phyloP scores from a whole-genome alignment of 176 grass and related monocot genomes.

The Ensete glaucum region DNA sequence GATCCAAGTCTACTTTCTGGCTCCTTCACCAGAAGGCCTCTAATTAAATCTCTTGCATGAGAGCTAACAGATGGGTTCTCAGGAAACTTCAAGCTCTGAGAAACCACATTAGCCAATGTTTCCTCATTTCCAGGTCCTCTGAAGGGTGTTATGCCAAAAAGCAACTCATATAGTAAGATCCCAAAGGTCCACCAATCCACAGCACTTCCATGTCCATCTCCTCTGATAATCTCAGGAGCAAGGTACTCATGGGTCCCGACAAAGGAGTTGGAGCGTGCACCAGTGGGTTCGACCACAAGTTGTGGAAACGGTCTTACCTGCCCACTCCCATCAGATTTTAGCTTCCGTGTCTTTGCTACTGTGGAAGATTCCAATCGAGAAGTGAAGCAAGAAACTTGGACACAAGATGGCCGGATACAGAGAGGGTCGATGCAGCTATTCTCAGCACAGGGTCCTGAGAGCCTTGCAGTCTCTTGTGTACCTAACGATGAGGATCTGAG shows the following conservation, averaged over 20 bases:
- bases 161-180: constrained; percentile 12
- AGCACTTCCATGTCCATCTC: constrained; percentile 19
- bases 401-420: constrained; percentile 79
- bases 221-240: constrained; percentile 16
- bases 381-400: constrained; percentile 79
- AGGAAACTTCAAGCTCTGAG: constrained; percentile 12
- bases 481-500: constrained; percentile 64
- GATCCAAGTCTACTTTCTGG: constrained; percentile 18
- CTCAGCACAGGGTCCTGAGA: constrained; percentile 73
- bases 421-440: constrained; percentile 87
- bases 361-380: constrained; percentile 52
- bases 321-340: not conserved
- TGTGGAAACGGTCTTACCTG: constrained; percentile 1
- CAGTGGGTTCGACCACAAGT: constrained; percentile 13
- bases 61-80: constrained; percentile 9
- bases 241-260: constrained; percentile 15
- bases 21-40: constrained; percentile 9
- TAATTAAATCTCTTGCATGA: constrained; percentile 17
- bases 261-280: constrained; percentile 16
- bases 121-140: constrained; percentile 13
- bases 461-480: constrained; percentile 53
- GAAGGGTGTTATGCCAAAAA: constrained; percentile 18
- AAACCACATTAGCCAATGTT: constrained; percentile 6
- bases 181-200: constrained; percentile 24
- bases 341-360: constrained; percentile 7